Conservation (phyloP, 2,329 filamentous ascomycete genomes). For the Ceratocystis cacaofunesta region DNA sequence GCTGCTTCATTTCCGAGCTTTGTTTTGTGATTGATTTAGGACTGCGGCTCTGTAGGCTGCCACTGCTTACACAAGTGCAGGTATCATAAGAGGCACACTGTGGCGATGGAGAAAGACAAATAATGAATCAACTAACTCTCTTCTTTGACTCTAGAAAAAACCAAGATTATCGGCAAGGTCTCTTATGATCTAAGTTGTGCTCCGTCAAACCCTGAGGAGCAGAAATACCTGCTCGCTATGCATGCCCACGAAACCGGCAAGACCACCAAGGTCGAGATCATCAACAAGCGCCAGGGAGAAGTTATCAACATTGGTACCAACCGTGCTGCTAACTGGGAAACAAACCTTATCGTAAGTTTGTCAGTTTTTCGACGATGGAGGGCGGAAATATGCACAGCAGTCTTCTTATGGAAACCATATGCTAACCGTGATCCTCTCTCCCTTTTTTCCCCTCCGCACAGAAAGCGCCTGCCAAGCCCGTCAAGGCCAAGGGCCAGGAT, state of each 20-base stretch:
- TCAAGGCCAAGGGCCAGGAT: slow-evolving; percentile 49
- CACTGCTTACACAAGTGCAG: not conserved
- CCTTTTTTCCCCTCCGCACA: slow-evolving; percentile 20
- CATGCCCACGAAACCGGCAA: slow-evolving; percentile 38
- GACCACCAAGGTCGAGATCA: slow-evolving; percentile 29
- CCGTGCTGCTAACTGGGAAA: slow-evolving; percentile 26
- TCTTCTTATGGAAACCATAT: slow-evolving; percentile 8
- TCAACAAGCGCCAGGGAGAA: slow-evolving; percentile 27
- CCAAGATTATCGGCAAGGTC: slow-evolving; percentile 56
- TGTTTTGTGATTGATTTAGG: not conserved
- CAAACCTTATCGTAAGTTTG: slow-evolving; percentile 42
- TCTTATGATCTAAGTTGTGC: slow-evolving; percentile 63
- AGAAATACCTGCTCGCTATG: slow-evolving; percentile 46
- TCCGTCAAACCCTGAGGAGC: slow-evolving; percentile 56
- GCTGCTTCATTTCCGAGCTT: not conserved
- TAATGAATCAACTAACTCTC: too few relatives aligned
- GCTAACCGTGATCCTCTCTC: slow-evolving; percentile 17
- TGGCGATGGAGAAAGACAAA: too few relatives aligned
- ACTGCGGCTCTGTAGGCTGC: not conserved
- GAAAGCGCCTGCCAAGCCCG: slow-evolving; percentile 37
- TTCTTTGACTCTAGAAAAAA: slow-evolving; percentile 46
- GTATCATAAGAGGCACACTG: not conserved
- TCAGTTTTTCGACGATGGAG: not conserved
- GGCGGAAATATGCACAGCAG: not conserved
- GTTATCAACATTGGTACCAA: slow-evolving; percentile 15